These are phyloP conservation scores for Candida sithepensis DNA, from an alignment of 805 yeast species.

Conservation along the genomic window DNA sequence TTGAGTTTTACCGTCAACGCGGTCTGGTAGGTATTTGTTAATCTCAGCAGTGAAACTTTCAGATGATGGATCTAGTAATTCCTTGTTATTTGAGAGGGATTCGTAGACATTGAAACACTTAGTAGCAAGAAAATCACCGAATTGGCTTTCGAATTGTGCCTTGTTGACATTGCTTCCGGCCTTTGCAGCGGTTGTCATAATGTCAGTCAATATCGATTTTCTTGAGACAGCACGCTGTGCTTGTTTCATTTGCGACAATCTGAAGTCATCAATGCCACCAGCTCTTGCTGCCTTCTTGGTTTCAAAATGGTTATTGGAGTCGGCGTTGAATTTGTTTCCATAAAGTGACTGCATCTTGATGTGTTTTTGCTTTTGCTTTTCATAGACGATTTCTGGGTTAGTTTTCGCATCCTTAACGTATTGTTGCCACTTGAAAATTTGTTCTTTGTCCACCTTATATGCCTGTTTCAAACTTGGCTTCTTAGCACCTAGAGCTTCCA, in stretches of 20 bases:
- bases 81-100: constrained; percentile 21
- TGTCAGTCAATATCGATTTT: constrained; percentile 41
- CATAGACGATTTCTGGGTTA: constrained; percentile 58
- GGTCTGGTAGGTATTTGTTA: constrained; percentile 36
- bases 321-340: constrained; percentile 19
- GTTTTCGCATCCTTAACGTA: constrained; percentile 57
- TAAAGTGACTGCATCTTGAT: constrained; percentile 32
- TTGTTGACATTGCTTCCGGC: constrained; percentile 21
- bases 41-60: constrained; percentile 48
- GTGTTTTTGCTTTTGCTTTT: constrained; percentile 43
- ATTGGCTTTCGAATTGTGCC: constrained; percentile 34
- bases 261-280: constrained; percentile 25
- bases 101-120: constrained; percentile 36
- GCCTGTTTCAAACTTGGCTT: constrained; percentile 76
- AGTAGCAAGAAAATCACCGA: constrained; percentile 30
- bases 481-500: constrained; percentile 77
- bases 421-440: constrained; percentile 72
- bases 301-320: constrained; percentile 4
- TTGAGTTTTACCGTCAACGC: constrained; percentile 26
- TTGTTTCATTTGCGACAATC: constrained; percentile 35
- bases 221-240: constrained; percentile 38
- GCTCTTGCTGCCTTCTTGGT: constrained; percentile 6
- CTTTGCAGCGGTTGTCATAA: constrained; percentile 31
- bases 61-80: constrained; percentile 20
- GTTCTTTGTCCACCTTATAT: constrained; percentile 64